Percentiles rank a stretch among this genome's conserved stretches.
Conservation (phyloP, 352 stramenopile genomes). For the Pythium monospermum region DNA sequence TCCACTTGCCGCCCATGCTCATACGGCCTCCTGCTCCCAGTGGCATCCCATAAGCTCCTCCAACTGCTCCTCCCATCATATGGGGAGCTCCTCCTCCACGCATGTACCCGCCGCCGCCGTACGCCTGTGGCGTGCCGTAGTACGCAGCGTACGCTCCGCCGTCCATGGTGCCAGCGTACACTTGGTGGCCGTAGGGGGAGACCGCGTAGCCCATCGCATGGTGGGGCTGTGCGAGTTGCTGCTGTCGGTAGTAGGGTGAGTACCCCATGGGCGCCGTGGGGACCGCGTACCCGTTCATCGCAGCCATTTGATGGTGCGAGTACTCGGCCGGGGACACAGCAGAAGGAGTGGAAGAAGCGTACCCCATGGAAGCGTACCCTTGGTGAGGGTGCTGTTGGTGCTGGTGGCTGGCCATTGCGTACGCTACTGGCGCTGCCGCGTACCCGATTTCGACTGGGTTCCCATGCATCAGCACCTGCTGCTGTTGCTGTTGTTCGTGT, state of each 20-base stretch:
- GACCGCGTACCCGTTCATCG: slow-evolving; percentile 27
- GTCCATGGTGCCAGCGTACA: slow-evolving; percentile 32
- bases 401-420: slow-evolving; percentile 6
- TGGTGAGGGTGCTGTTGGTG: no score
- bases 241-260: slow-evolving; percentile 19
- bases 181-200: slow-evolving; percentile 40
- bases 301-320: no score
- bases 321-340: slow-evolving; percentile 22
- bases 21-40: no score
- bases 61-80: no score
- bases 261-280: slow-evolving; percentile 17
- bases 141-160: no score
- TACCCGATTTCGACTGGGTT: slow-evolving; percentile 22
- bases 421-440: slow-evolving; percentile 1
- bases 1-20: slow-evolving; percentile 60
- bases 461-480: slow-evolving; percentile 15
- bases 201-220: slow-evolving; percentile 29
- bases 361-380: slow-evolving; percentile 18
- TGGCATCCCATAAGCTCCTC: no score
- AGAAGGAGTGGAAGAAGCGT: slow-evolving; percentile 2
- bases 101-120: slow-evolving; percentile 35
- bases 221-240: no score
- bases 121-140: slow-evolving; percentile 37
- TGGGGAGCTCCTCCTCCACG: no score
- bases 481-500: slow-evolving; percentile 15